Conservation (phyloP, 176 grass and related monocot genomes). For the Lolium multiflorum region DNA sequence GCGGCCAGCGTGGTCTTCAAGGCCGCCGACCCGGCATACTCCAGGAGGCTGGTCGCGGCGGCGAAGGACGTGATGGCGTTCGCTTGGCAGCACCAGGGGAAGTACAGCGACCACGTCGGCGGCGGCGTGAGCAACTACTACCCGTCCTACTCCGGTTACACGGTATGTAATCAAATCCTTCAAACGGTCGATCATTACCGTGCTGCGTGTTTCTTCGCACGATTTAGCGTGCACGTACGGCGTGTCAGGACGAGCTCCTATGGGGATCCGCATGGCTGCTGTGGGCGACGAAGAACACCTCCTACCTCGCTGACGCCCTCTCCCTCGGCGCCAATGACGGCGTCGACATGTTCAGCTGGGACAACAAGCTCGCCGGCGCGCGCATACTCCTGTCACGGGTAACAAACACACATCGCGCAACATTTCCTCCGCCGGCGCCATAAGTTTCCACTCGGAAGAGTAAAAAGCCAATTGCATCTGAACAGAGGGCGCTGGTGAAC, state of each 20-base stretch:
- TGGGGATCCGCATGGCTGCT: conserved; percentile 90
- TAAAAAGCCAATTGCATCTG: too few species aligned
- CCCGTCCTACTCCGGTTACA: conserved; percentile 81
- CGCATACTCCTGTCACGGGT: conserved; percentile 76
- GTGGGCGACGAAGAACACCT: conserved; percentile 68
- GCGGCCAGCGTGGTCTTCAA: conserved; percentile 55
- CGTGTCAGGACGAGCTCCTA: conserved; percentile 67
- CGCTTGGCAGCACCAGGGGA: conserved; percentile 56
- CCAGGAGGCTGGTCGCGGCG: conserved; percentile 42
- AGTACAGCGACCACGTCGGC: conserved; percentile 69
- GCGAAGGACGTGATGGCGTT: conserved; percentile 65
- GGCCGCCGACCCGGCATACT: conserved; percentile 48
- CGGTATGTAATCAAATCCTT: conserved; percentile 26
- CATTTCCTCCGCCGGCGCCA: not conserved
- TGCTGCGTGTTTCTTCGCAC: not conserved
- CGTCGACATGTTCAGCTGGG: conserved; percentile 93
- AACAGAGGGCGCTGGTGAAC: conserved; percentile 64
- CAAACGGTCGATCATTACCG: not conserved
- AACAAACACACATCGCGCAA: not conserved
- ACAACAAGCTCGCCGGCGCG: conserved; percentile 89
- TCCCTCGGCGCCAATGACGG: conserved; percentile 62
- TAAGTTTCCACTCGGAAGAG: not conserved
- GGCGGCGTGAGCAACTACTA: conserved; percentile 62
- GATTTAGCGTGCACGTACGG: not conserved
- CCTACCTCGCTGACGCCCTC: conserved; percentile 56